Conservation (phyloP, 2,329 filamentous ascomycete genomes). For the Sphaerostilbella broomeana region DNA sequence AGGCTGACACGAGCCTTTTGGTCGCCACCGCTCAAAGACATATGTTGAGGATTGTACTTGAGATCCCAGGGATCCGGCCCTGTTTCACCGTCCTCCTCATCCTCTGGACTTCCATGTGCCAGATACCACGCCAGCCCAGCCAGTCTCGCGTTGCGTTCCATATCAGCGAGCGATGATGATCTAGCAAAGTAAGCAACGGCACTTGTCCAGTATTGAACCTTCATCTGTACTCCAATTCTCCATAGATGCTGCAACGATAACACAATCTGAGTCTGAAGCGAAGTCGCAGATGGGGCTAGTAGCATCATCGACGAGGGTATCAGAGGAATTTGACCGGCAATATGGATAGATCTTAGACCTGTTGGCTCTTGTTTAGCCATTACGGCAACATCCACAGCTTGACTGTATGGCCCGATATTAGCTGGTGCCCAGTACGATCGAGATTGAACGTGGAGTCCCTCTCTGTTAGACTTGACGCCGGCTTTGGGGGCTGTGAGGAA, state of each 20-base stretch:
- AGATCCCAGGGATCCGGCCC: constrained; percentile 63
- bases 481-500: constrained; percentile 37
- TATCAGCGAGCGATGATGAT: constrained; percentile 21
- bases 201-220: constrained; percentile 67
- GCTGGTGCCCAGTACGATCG: constrained; percentile 96
- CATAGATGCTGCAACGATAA: constrained; percentile 85
- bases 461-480: constrained; percentile 33
- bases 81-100: constrained; percentile 42
- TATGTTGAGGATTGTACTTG: constrained; percentile 49
- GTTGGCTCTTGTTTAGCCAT: constrained; percentile 14
- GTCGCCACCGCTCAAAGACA: constrained; percentile 31
- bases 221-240: constrained; percentile 68
- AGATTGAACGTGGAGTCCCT: constrained; percentile 81
- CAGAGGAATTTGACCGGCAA: constrained; percentile 90
- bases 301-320: constrained; percentile 71
- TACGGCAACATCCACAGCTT: constrained; percentile 59
- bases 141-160: constrained; percentile 32
- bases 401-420: constrained; percentile 95
- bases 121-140: constrained; percentile 43
- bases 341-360: constrained; percentile 43
- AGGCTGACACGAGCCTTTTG: constrained; percentile 25
- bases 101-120: constrained; percentile 33
- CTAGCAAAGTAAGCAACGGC: constrained; percentile 66
- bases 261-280: constrained; percentile 52
- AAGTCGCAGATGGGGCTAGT: constrained; percentile 30